phyloP scores from a whole-genome alignment of 192 early-diverging fungal genomes.

The Rhizoclosmatium sp. region DNA sequence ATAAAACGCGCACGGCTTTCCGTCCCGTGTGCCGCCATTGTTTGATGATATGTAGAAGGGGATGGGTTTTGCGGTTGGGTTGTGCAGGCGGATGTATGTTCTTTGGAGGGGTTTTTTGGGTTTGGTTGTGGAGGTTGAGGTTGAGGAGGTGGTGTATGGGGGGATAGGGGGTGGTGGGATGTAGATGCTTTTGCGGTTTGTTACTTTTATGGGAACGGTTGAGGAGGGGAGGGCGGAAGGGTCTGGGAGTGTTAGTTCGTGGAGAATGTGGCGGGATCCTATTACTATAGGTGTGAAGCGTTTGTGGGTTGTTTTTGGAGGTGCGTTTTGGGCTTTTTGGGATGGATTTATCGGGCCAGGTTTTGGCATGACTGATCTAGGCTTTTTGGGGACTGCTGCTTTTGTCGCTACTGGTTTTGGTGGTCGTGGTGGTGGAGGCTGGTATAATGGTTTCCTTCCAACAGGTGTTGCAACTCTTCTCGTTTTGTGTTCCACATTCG shows the following conservation, averaged over 20 bases:
- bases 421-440: slow-evolving; percentile 12
- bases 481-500: background rate
- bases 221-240: too few relatives aligned
- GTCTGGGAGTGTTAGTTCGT: background rate
- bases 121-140: background rate
- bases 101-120: background rate
- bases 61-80: background rate
- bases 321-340: too few relatives aligned
- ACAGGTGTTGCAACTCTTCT: background rate
- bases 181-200: background rate
- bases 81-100: slow-evolving; percentile 14
- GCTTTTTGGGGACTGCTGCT: background rate
- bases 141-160: background rate
- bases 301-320: background rate
- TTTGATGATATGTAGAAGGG: slow-evolving; percentile 17
- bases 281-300: background rate
- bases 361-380: too few relatives aligned
- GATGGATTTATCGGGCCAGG: too few relatives aligned
- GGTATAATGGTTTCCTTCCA: slow-evolving; percentile 15
- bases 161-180: background rate
- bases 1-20: slow-evolving; percentile 20
- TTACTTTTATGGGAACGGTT: background rate
- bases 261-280: slow-evolving; percentile 1
- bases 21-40: slow-evolving; percentile 9
- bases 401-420: background rate